Base-by-base conservation (phyloP, 768 basidiomycete genomes). In the Boletales sp. region DNA sequence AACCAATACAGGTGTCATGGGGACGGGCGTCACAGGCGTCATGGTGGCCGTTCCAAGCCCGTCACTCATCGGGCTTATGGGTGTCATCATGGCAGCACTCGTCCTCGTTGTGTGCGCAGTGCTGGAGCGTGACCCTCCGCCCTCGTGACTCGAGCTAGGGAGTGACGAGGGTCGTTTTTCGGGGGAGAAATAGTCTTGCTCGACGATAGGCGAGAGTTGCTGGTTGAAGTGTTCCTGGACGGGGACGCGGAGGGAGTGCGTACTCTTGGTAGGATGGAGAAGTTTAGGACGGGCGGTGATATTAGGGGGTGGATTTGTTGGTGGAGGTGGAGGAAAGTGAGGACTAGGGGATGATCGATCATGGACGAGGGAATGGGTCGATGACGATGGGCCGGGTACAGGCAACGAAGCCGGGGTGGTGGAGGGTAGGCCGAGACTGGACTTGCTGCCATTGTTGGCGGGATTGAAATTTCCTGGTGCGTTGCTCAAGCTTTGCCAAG, bases 191-290 rank as follows among this genome's bases (percentile, higher is more conserved):
- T 84, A 84, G 47, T 84, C 81, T 55, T 78, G 78, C 65, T 86
- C 86, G 9, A 74, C 74, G 36, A 87, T 86, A 0, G 86, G 84
- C 2, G 84, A 84, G 34, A 86, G 74, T 40, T 77, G 83, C 43
- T 57, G 59, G 43, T 54, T 64, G 45, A 55, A 61, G 30, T 55
- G 57, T 44, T 59, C 69, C 30, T 60, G 63, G 18, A 63, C 46
- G 24, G 76, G 72, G 14, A 72, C 64, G 31, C 72, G 74, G 24
- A 79, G 62, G 14, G 74, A 75, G 36, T 73, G 74, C 9, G 73
- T 68, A 50, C 75, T 75, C 55, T 69, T 66, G 29, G 66, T 58
- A 9, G 61, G 50, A 18, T 64, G 57, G 14, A 64, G 41, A 24
- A 72, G 58, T 46, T 67, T 73, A 9, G 74, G 63, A 38, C 65